A percentile compares a stretch with the other conserved stretches of the same genome.
These are phyloP conservation scores for Dryas drummondii DNA, from an alignment of 306 rosid species.

Conservation along the genomic window DNA sequence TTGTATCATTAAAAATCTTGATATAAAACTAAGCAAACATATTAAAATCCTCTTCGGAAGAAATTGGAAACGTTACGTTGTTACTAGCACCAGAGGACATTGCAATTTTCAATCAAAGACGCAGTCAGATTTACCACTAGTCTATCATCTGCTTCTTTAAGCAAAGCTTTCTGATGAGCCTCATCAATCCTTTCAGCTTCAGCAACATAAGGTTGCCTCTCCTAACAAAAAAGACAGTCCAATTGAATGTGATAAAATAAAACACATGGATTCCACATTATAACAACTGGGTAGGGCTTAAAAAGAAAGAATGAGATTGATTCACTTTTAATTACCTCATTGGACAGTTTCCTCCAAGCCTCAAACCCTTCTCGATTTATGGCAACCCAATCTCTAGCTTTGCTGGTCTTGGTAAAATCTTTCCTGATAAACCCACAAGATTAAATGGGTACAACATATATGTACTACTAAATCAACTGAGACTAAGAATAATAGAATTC, in stretches of 20 bases:
- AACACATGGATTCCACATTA: not conserved
- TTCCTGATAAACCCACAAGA: constrained; percentile 42
- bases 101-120: not conserved
- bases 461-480: not conserved
- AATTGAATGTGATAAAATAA: constrained; percentile 8
- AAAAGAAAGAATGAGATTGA: not conserved
- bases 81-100: not conserved
- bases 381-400: constrained; percentile 20
- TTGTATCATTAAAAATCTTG: not conserved
- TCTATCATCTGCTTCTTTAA: constrained; percentile 33
- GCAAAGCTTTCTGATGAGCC: constrained; percentile 32
- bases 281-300: not conserved
- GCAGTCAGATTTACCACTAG: constrained; percentile 31
- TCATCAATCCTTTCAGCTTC: constrained; percentile 38
- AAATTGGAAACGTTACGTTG: not conserved
- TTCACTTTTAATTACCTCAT: constrained; percentile 33
- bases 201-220: constrained; percentile 42
- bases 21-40: not conserved
- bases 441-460: no score
- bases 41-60: not conserved
- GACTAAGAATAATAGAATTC: not conserved
- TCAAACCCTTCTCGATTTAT: constrained; percentile 51
- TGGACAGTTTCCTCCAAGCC: constrained; percentile 52
- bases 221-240: constrained; percentile 35
- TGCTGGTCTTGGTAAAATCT: constrained; percentile 27